Base-by-base conservation (phyloP, 257 asterid genomes). In the Solanum medicagineum region DNA sequence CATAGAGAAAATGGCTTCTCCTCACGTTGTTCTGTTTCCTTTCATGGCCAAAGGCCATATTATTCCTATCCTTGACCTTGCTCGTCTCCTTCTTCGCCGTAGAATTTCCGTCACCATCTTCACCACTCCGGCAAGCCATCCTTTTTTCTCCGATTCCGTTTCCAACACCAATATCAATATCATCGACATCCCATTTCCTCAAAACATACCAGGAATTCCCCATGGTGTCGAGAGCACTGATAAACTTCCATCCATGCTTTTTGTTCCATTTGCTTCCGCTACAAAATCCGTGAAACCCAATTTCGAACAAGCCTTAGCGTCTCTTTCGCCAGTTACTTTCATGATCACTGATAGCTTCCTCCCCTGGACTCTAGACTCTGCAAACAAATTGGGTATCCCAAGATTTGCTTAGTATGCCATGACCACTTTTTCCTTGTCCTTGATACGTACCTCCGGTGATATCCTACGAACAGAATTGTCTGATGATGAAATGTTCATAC, bases 351-450 rank as follows among this genome's bases (percentile, higher is more conserved):
- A 70, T 70, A 70, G 80, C 16, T 70, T 70, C 53, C 54, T 71
- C 3, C 29, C 32, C 0, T 70, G 54, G 80, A 70, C 32, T 32
- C 36, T 32, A 32, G 36, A 3, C 42, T 36, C 42, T 36, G 42
- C 6, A 36, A 36, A 87, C 1, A 85, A 60, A 24, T 89, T 86
- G 17, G 87, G 90, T 45, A 88, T 93, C 56, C 97, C 97, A 0
- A 86, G 94, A 19, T 86, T 95, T 5, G 83, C 89, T 57, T 93
- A 26, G 85, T 77, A 16, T 68, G 97, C 95, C 4, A 85, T 92
- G 94, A 84, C 79, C 81, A 44, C 26, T 90, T 93, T 88, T 36
- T 66, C 93, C 80, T 8, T 0, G 19, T 63, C 87, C 51, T 69
- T 17, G 0, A 2, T 90, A 3, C 0, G 10, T 81, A 11, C 1